These are phyloP conservation scores for Mortierella antarctica DNA, from an alignment of 192 early-diverging fungal species.

Conservation along the genomic window DNA sequence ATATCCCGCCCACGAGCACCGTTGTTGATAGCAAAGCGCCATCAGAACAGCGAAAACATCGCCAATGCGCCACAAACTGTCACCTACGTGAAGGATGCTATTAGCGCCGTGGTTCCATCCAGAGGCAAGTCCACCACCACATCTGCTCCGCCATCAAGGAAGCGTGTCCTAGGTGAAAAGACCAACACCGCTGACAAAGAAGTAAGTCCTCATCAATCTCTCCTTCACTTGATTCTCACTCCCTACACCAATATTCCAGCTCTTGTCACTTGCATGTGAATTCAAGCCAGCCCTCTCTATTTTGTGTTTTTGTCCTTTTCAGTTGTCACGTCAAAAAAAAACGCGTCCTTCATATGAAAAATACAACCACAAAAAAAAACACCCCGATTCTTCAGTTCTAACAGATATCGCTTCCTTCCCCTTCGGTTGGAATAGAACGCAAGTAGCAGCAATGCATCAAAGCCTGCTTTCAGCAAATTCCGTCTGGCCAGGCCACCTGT, in stretches of 20 bases:
- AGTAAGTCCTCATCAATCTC: conserved; percentile 1
- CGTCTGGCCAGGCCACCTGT: too few relatives aligned
- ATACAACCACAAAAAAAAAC: too few relatives aligned
- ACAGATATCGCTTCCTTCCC: too few relatives aligned
- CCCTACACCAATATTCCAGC: background rate
- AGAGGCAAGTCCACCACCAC: conserved; percentile 10
- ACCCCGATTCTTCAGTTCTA: too few relatives aligned
- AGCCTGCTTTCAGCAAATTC: too few relatives aligned
- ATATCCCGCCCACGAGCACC: conserved; percentile 18
- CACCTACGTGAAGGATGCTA: conserved; percentile 32
- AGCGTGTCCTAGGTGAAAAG: conserved; percentile 30
- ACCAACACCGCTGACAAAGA: conserved; percentile 25
- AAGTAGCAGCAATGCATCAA: too few relatives aligned
- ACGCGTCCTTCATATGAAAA: too few relatives aligned
- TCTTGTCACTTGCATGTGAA: background rate
- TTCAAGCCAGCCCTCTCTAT: background rate
- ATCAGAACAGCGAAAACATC: conserved; percentile 16
- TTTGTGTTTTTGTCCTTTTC: too few relatives aligned
- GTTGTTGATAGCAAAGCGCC: conserved; percentile 8
- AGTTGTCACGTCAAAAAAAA: too few relatives aligned
- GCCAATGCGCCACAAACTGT: conserved; percentile 13
- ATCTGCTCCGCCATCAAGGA: conserved; percentile 5
- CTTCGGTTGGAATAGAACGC: too few relatives aligned
- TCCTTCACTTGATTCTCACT: background rate
- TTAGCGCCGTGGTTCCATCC: conserved; percentile 9